Evolutionary conservation across 2,329 filamentous ascomycete genomes (phyloP).

Genomic region (Colletotrichum trifolii): DNA sequence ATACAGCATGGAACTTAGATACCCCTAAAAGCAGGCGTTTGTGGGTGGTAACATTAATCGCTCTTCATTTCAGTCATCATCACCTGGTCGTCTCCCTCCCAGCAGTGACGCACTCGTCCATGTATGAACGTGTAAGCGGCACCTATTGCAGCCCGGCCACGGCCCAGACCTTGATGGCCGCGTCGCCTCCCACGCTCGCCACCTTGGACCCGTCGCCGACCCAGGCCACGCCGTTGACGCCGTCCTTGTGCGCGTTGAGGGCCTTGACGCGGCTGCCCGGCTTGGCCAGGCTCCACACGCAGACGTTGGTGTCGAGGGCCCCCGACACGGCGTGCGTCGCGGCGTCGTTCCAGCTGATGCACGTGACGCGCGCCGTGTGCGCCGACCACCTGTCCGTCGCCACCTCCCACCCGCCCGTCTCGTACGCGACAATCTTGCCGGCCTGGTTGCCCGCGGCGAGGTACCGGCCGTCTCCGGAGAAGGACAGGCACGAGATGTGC

Average conservation of each 20-base stretch:
- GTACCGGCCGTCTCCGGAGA: slow-evolving; percentile 80
- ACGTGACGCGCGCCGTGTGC: slow-evolving; percentile 68
- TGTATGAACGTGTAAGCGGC: slow-evolving; percentile 7
- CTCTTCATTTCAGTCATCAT: slow-evolving; percentile 26
- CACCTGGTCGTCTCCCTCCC: neutral
- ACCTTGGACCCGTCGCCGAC: slow-evolving; percentile 72
- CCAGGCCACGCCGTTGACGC: slow-evolving; percentile 90
- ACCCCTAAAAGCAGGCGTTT: slow-evolving; percentile 24
- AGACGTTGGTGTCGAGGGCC: slow-evolving; percentile 89
- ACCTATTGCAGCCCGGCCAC: slow-evolving; percentile 65
- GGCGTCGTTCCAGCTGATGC: slow-evolving; percentile 79
- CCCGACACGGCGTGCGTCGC: slow-evolving; percentile 86
- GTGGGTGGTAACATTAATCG: slow-evolving; percentile 24
- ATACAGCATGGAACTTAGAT: slow-evolving; percentile 4
- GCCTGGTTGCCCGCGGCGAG: slow-evolving; percentile 85
- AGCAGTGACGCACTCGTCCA: no score
- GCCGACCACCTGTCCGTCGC: slow-evolving; percentile 80
- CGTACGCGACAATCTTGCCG: slow-evolving; percentile 90
- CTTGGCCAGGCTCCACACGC: slow-evolving; percentile 87
- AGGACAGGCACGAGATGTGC: slow-evolving; percentile 82
- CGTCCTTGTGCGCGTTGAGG: slow-evolving; percentile 93
- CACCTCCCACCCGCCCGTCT: slow-evolving; percentile 71
- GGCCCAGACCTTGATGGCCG: slow-evolving; percentile 89
- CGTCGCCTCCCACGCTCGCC: slow-evolving; percentile 86
- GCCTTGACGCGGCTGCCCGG: slow-evolving; percentile 88